phyloP scores from a whole-genome alignment of 306 rosid species.

The Vigna unguiculata region DNA sequence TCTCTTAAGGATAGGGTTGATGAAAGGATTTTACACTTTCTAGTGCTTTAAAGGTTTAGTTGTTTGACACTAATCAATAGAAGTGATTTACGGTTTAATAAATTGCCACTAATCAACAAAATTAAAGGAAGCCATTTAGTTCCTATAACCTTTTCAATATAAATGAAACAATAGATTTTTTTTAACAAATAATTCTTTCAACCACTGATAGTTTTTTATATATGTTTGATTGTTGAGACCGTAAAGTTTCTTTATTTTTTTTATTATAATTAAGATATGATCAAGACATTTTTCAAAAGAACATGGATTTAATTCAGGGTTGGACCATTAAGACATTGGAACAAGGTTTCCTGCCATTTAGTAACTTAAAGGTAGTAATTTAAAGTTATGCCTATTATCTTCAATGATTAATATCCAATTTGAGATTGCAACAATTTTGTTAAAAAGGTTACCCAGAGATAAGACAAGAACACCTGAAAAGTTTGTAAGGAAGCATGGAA shows the following conservation, averaged over 20 bases:
- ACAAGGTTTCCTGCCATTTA: too few species aligned
- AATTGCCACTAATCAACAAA: constrained; percentile 8
- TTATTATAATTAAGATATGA: constrained; percentile 2
- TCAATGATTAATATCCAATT: too few species aligned
- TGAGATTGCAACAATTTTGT: too few species aligned
- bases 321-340: too few species aligned
- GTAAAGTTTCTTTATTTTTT: neutral
- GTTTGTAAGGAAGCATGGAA: too few species aligned
- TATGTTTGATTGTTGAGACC: neutral
- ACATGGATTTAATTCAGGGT: constrained; percentile 23
- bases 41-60: neutral
- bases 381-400: too few species aligned
- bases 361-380: too few species aligned
- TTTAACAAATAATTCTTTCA: neutral
- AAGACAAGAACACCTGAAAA: too few species aligned
- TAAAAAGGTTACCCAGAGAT: too few species aligned
- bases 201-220: neutral
- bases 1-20: constrained; percentile 93
- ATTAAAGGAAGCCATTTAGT: constrained; percentile 2
- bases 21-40: constrained; percentile 57
- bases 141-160: neutral
- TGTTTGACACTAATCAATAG: constrained; percentile 1
- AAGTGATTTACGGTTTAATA: constrained; percentile 3
- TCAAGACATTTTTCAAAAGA: constrained; percentile 3
- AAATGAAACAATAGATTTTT: neutral